These are phyloP conservation scores for Macrophomina pseudophaseolina DNA, from an alignment of 2,329 filamentous ascomycete species.

Conservation along the genomic window DNA sequence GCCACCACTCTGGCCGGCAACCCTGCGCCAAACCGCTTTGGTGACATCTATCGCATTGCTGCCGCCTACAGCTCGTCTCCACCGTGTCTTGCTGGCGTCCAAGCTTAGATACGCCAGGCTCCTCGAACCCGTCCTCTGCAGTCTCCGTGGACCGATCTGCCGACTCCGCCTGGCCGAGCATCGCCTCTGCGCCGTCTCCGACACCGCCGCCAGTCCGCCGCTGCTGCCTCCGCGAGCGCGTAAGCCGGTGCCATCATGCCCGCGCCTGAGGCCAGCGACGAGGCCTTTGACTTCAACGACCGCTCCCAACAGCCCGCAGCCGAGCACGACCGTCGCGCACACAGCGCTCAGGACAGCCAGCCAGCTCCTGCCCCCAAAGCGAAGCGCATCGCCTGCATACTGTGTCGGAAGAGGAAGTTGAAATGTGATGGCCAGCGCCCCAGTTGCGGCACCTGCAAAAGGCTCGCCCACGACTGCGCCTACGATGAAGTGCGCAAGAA, in stretches of 20 bases:
- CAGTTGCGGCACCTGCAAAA: conserved; percentile 84
- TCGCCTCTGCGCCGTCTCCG: neutral
- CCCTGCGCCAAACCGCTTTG: conserved; percentile 18
- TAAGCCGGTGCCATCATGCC: conserved; percentile 17
- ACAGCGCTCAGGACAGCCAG: conserved; percentile 44
- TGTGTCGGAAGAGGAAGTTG: conserved; percentile 90
- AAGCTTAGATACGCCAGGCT: neutral
- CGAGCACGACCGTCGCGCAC: conserved; percentile 44
- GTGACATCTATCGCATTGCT: conserved; percentile 12
- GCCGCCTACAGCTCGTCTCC: neutral
- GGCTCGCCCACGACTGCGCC: conserved; percentile 84
- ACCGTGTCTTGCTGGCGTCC: neutral
- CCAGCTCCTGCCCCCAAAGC: conserved; percentile 62
- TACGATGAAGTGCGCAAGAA: conserved; percentile 94
- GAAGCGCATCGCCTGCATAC: conserved; percentile 94
- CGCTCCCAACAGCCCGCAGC: conserved; percentile 53
- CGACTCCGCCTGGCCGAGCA: neutral
- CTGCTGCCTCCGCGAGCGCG: neutral
- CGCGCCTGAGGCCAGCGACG: conserved; percentile 6
- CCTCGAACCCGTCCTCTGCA: neutral
- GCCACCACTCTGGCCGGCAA: neutral
- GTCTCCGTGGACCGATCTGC: neutral
- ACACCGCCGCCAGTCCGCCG: neutral
- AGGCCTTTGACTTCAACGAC: conserved; percentile 56
- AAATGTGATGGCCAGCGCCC: conserved; percentile 86